Evolutionary conservation across 148 eudicot species (phyloP).

Genomic region (Suaeda aralocaspica): DNA sequence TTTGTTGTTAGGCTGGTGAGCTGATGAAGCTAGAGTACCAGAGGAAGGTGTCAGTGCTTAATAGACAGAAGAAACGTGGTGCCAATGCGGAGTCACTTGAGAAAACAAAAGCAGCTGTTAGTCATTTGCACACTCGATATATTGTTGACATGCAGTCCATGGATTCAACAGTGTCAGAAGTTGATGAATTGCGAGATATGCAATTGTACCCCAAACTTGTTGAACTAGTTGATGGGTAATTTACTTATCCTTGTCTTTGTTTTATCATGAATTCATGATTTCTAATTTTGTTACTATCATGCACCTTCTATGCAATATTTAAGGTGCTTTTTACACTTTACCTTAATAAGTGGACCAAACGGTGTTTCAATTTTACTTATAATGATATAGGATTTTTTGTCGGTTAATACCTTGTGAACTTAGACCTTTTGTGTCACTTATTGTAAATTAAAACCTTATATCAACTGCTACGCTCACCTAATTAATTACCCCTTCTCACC

Average conservation of each 20-base stretch:
- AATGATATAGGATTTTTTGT: no score
- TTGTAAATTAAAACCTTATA: no score
- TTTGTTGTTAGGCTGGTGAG: constrained; percentile 65
- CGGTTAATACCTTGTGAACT: no score
- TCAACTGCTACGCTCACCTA: no score
- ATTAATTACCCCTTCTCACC: no score
- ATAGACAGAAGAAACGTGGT: constrained; percentile 78
- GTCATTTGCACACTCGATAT: constrained; percentile 94
- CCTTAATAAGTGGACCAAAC: no score
- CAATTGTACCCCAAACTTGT: constrained; percentile 95
- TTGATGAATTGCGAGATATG: constrained; percentile 80
- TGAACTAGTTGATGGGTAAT: constrained; percentile 74
- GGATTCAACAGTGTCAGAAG: constrained; percentile 95
- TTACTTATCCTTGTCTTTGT: constrained; percentile 1
- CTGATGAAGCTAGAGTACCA: constrained; percentile 92
- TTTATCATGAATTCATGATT: not conserved
- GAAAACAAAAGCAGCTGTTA: constrained; percentile 96
- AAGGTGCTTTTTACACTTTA: not conserved
- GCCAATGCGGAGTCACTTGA: constrained; percentile 73
- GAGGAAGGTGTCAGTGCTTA: constrained; percentile 70
- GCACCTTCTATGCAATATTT: not conserved
- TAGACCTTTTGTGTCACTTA: no score
- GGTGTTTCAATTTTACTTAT: no score
- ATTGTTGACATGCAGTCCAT: constrained; percentile 98
- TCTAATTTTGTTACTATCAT: not conserved